Evolutionary conservation across 2,329 filamentous ascomycete species (phyloP).

Genomic region (Colletotrichum sp.): DNA sequence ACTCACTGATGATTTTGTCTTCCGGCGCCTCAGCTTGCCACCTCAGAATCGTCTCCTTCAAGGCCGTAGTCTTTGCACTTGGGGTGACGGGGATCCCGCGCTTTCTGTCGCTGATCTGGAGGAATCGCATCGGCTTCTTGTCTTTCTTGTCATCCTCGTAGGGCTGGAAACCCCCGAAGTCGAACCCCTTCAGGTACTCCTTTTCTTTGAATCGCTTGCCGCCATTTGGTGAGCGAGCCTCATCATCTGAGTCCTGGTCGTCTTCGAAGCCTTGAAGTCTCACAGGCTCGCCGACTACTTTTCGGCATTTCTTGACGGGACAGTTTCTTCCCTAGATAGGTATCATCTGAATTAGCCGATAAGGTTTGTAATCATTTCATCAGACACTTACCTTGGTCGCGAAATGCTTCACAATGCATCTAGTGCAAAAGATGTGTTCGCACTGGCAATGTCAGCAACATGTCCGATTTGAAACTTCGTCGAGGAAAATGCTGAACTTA

Average conservation of each 20-base stretch:
- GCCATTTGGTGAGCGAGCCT: no score
- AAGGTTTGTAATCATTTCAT: no score
- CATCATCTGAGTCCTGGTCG: neutral
- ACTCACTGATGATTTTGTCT: slow-evolving; percentile 47
- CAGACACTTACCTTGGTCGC: no score
- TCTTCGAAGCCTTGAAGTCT: neutral
- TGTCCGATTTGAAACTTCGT: no score
- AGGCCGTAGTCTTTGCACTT: slow-evolving; percentile 35
- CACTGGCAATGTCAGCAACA: no score
- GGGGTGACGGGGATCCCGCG: slow-evolving; percentile 2
- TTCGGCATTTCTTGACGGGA: neutral
- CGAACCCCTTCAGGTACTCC: neutral
- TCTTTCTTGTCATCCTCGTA: neutral
- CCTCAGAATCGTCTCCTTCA: slow-evolving; percentile 35
- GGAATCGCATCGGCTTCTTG: neutral
- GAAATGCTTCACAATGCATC: no score
- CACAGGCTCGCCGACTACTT: neutral
- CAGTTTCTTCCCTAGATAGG: no score
- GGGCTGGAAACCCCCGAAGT: neutral
- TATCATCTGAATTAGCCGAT: no score
- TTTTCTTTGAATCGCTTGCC: no score
- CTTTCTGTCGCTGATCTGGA: neutral
- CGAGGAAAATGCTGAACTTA: no score
- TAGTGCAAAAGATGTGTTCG: no score
- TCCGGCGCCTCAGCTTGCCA: slow-evolving; percentile 35